Conservation (phyloP, 768 basidiomycete genomes). For the Ephemerocybe angulata region DNA sequence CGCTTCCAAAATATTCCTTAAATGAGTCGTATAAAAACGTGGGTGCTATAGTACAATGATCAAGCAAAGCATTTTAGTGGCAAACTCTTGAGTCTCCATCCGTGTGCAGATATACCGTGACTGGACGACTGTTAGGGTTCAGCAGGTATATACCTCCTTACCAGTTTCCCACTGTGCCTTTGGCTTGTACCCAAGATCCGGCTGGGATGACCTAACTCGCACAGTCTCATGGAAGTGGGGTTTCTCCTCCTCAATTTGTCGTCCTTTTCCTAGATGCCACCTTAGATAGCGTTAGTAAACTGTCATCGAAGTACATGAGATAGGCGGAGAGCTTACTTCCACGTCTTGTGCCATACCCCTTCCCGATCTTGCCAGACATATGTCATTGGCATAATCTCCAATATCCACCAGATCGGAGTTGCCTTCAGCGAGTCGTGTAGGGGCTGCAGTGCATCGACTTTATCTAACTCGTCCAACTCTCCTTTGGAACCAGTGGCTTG, state of each 20-base stretch:
- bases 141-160: constrained; percentile 44
- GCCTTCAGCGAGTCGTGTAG: constrained; percentile 49
- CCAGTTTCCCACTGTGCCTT: constrained; percentile 48
- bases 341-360: constrained; percentile 51
- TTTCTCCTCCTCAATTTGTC: constrained; percentile 39
- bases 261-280: constrained; percentile 55
- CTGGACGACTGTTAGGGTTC: constrained; percentile 1
- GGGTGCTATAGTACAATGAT: too few relatives aligned
- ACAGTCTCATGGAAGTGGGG: constrained; percentile 68
- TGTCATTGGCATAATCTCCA: constrained; percentile 61
- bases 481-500: constrained; percentile 6
- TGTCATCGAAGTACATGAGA: too few relatives aligned
- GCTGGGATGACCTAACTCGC: constrained; percentile 48
- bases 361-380: constrained; percentile 54
- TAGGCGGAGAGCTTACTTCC: constrained; percentile 43
- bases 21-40: too few relatives aligned
- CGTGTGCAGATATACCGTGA: too few relatives aligned
- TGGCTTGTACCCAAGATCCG: constrained; percentile 52
- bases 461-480: constrained; percentile 11
- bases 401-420: constrained; percentile 59
- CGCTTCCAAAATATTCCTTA: too few relatives aligned
- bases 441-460: constrained; percentile 41
- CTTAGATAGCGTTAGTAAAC: too few relatives aligned
- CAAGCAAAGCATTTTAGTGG: too few relatives aligned
- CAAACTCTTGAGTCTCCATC: too few relatives aligned